Evolutionary conservation across 805 yeast species (phyloP), one percentile per base, ranked within the genome.

Genomic region (Clavispora santaluciae): DNA sequence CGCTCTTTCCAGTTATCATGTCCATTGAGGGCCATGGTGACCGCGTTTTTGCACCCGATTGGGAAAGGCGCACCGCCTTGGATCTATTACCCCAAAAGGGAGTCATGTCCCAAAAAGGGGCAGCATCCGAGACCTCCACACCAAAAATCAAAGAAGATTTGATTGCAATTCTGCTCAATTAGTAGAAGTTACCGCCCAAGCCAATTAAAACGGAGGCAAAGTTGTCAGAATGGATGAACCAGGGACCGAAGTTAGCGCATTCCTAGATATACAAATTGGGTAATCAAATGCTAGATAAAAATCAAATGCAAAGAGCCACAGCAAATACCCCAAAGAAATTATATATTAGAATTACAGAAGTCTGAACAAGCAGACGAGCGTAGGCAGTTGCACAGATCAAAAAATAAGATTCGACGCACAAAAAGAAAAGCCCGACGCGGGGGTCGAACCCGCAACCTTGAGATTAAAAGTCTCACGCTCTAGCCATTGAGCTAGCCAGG

Each of bases 401-500:
- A 30, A n/a, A 17, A 30, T 12, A 36, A 16, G 18, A n/a, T 25
- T 34, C 22, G 6, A 9, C 9, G 15, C 17, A 13, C 16, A 11
- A 42, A 39, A 40, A 40, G 35, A n/a, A 6, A 31, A 45, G 49
- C 49, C 49, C 49, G 39, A 45, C 49, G 49, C 49, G 49, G 49
- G 49, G 49, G 49, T 45, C 54, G 53, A 50, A 50, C 59, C 57
- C 57, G 57, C 57, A 55, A 47, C 59, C 57, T 53, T 53, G 55
- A 43, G 57, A 55, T 41, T 49, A 55, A 55, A 55, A 55, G 58
- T 55, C 58, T 44, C 49, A 54, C 58, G 57, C 59, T 55, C 58
- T 55, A 55, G 58, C 57, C 59, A 55, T 55, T 53, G 59, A 55
- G 59, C 57, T 50, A 55, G 61, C 61, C 56, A 54, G 63, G 61